Evolutionary conservation across 2,329 filamentous ascomycete genomes (phyloP).

Genomic region (Neopestalotiopsis sp.): DNA sequence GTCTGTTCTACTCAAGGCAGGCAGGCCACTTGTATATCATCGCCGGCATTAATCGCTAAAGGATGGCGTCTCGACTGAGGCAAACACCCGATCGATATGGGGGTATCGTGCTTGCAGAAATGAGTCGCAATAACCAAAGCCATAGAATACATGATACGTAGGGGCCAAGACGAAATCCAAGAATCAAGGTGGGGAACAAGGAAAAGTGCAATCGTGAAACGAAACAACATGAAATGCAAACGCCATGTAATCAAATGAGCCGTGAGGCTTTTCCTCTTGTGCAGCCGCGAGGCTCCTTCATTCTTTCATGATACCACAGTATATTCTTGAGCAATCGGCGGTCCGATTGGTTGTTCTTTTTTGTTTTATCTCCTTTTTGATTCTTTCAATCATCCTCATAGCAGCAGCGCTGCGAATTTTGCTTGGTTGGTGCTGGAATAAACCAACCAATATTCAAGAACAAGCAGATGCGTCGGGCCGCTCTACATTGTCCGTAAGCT

Average conservation of each 20-base stretch:
- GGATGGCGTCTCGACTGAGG: not conserved
- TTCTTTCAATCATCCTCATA: not conserved
- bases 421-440: slow-evolving; percentile 31
- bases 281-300: slow-evolving; percentile 37
- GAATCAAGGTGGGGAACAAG: not conserved
- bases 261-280: slow-evolving; percentile 36
- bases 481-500: not conserved
- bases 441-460: slow-evolving; percentile 22
- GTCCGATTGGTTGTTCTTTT: not conserved
- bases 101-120: not conserved
- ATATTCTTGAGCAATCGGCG: slow-evolving; percentile 8
- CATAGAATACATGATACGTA: not conserved
- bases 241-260: slow-evolving; percentile 32
- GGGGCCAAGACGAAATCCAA: not conserved
- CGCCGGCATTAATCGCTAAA: not conserved
- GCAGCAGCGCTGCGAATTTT: slow-evolving; percentile 3
- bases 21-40: not conserved
- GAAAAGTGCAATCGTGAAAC: not conserved
- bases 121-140: not conserved
- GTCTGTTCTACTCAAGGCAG: not conserved
- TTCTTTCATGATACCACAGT: slow-evolving; percentile 30
- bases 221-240: slow-evolving; percentile 22
- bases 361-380: not conserved
- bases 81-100: not conserved
- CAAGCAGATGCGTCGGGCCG: slow-evolving; percentile 14